Conservation (phyloP, 768 basidiomycete genomes). For the Psilocybe azurescens region DNA sequence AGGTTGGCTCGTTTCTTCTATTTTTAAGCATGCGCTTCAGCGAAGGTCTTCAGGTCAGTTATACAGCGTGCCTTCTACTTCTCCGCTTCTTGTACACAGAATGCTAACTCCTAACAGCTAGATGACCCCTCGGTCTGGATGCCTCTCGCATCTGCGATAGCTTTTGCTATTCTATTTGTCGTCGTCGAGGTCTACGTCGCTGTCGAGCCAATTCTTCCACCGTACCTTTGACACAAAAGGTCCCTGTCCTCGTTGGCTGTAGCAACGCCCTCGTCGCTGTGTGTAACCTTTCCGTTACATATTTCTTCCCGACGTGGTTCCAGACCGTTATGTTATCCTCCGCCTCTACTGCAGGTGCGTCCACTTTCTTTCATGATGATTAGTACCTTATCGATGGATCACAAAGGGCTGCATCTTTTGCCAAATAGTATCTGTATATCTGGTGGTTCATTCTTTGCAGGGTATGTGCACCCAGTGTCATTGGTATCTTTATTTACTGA, state of each 20-base stretch:
- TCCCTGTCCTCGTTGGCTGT: slow-evolving; percentile 73
- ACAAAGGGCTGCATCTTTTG: slow-evolving; percentile 59
- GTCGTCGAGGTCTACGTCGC: slow-evolving; percentile 67
- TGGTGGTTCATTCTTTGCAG: slow-evolving; percentile 68
- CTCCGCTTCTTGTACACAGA: neutral
- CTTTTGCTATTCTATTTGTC: slow-evolving; percentile 57
- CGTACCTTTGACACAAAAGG: slow-evolving; percentile 66
- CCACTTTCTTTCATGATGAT: neutral
- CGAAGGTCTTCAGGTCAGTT: slow-evolving; percentile 61
- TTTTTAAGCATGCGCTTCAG: slow-evolving; percentile 78
- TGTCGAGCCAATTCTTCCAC: slow-evolving; percentile 75
- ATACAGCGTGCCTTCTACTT: neutral
- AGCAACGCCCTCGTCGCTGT: slow-evolving; percentile 77
- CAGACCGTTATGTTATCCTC: slow-evolving; percentile 77
- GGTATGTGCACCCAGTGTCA: slow-evolving; percentile 28
- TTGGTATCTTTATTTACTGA: neutral
- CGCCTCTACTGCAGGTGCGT: slow-evolving; percentile 55
- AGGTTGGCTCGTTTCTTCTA: slow-evolving; percentile 64
- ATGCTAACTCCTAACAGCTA: slow-evolving; percentile 48
- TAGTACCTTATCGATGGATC: neutral
- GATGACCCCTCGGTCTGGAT: slow-evolving; percentile 52
- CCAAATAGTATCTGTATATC: slow-evolving; percentile 69
- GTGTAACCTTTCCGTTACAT: slow-evolving; percentile 77
- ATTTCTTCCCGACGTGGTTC: slow-evolving; percentile 86
- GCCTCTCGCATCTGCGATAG: slow-evolving; percentile 44